Conservation (phyloP, 768 basidiomycete species). For the Tricholoma sp. region DNA sequence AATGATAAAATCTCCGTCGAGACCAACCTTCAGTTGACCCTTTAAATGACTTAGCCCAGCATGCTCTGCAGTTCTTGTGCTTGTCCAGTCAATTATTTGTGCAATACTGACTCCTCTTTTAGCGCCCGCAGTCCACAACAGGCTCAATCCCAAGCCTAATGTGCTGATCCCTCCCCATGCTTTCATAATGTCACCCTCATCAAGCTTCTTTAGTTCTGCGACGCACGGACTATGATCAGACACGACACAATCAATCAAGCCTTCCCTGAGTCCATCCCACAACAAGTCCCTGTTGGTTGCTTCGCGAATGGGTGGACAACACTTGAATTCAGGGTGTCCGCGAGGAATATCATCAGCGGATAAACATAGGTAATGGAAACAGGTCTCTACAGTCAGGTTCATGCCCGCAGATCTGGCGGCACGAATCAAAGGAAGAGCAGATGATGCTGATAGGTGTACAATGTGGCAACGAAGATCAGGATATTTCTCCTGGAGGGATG, state of each 20-base stretch:
- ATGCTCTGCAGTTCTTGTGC: constrained; percentile 69
- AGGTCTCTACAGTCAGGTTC: constrained; percentile 90
- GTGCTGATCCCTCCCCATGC: constrained; percentile 97
- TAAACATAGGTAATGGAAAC: constrained; percentile 93
- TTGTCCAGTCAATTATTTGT: constrained; percentile 73
- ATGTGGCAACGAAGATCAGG: constrained; percentile 83
- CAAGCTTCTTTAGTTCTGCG: constrained; percentile 70
- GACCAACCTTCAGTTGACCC: constrained; percentile 67
- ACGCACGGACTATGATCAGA: constrained; percentile 96
- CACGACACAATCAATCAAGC: constrained; percentile 87
- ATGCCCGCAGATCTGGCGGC: constrained; percentile 59
- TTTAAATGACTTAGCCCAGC: constrained; percentile 68
- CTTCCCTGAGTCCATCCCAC: constrained; percentile 79
- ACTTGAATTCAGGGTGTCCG: constrained; percentile 86
- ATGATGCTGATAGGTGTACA: constrained; percentile 88
- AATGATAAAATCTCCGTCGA: constrained; percentile 82
- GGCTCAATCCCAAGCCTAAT: constrained; percentile 82
- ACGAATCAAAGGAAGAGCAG: constrained; percentile 72
- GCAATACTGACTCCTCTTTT: constrained; percentile 53
- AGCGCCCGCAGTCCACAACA: constrained; percentile 83
- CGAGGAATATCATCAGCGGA: constrained; percentile 66
- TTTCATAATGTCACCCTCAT: constrained; percentile 75
- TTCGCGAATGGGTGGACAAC: constrained; percentile 90
- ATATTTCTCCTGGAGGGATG: constrained; percentile 52
- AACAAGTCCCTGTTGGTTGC: constrained; percentile 65